Conservation (phyloP, 345 rosid genomes). For the Eucalyptus viminalis region DNA sequence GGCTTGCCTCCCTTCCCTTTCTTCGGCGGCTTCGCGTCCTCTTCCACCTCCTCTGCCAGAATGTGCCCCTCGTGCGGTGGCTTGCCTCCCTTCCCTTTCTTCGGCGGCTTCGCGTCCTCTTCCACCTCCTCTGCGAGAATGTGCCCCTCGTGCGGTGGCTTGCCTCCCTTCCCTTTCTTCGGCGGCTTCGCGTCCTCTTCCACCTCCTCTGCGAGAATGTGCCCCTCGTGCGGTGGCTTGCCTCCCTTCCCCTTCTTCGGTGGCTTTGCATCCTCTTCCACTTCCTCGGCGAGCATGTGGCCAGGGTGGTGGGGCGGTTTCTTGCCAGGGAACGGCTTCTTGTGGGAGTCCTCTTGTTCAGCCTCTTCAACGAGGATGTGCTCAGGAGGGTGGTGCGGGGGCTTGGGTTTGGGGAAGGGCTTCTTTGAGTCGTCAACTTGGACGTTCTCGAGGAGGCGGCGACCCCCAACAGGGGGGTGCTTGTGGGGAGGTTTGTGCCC, state of each 20-base stretch:
- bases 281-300: neutral
- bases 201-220: too few relatives aligned
- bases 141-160: neutral
- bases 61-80: too few relatives aligned
- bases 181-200: too few relatives aligned
- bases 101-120: neutral
- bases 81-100: too few relatives aligned
- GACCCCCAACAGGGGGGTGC: neutral
- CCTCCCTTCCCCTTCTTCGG: neutral
- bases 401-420: neutral
- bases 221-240: too few relatives aligned
- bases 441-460: neutral
- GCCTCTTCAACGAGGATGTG: neutral
- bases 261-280: neutral
- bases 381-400: neutral
- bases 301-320: neutral
- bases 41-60: too few relatives aligned
- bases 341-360: neutral
- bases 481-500: neutral
- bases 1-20: neutral
- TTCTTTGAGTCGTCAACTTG: neutral
- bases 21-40: too few relatives aligned
- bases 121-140: neutral
- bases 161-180: neutral
- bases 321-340: neutral